These are phyloP conservation scores for Immersiella caudata DNA, from an alignment of 495 filamentous ascomycete species.

Conservation along the genomic window DNA sequence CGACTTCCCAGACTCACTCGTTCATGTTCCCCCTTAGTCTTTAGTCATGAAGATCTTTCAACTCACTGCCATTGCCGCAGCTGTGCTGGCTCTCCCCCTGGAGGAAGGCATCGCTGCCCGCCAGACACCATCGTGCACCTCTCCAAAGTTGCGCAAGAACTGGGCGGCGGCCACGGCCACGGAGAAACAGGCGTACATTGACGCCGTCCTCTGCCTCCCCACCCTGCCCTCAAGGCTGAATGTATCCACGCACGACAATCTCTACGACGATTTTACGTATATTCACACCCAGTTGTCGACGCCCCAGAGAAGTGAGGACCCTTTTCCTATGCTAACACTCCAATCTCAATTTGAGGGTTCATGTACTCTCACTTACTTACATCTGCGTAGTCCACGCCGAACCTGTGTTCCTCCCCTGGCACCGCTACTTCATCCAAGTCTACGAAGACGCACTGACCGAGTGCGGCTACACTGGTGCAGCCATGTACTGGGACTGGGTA, in stretches of 20 bases:
- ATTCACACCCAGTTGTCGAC: neutral
- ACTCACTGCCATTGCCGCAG: neutral
- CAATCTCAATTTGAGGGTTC: too few species aligned
- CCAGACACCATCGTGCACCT: conserved; percentile 7
- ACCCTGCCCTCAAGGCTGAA: conserved; percentile 1
- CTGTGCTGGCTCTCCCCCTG: conserved; percentile 8
- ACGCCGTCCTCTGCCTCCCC: conserved; percentile 14
- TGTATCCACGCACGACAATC: neutral
- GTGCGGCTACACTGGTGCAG: conserved; percentile 7
- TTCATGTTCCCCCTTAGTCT: neutral
- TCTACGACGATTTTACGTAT: conserved; percentile 13
- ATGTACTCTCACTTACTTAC: too few species aligned
- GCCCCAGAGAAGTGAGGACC: neutral
- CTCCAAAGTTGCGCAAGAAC: conserved; percentile 12
- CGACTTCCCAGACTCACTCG: neutral
- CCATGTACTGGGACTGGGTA: conserved; percentile 20
- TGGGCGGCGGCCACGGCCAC: conserved; percentile 1
- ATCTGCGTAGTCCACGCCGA: neutral
- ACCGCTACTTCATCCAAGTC: conserved; percentile 9
- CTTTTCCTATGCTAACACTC: neutral
- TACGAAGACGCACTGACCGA: conserved; percentile 3
- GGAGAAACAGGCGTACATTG: conserved; percentile 9
- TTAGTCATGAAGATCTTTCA: conserved; percentile 12
- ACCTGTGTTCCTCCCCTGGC: conserved; percentile 14
- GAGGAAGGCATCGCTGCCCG: neutral